phyloP scores from a whole-genome alignment of 768 basidiomycete species.

The Agrocybe pediades region DNA sequence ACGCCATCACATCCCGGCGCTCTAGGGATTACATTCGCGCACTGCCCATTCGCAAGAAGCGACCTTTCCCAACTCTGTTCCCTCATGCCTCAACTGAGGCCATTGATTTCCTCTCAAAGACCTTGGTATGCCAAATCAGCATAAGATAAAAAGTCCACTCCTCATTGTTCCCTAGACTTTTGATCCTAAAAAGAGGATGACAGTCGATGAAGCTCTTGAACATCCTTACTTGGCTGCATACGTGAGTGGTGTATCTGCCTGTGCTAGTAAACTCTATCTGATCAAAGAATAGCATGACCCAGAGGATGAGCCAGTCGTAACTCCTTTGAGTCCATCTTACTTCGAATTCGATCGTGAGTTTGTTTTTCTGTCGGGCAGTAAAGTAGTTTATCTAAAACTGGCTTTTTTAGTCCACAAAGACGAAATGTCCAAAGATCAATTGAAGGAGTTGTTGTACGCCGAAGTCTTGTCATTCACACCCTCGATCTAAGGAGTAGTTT shows the following conservation, averaged over 20 bases:
- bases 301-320: conserved; percentile 85
- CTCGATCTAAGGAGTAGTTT: conserved; percentile 50
- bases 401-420: conserved; percentile 61
- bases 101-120: conserved; percentile 72
- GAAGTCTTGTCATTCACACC: conserved; percentile 81
- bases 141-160: neutral
- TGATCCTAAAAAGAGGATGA: conserved; percentile 83
- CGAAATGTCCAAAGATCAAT: conserved; percentile 71
- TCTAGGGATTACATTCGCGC: conserved; percentile 89
- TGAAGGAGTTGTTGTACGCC: conserved; percentile 83
- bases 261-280: neutral
- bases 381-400: too few relatives aligned
- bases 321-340: conserved; percentile 79
- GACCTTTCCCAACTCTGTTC: conserved; percentile 71
- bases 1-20: conserved; percentile 82
- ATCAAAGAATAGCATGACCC: conserved; percentile 66
- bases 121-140: conserved; percentile 54
- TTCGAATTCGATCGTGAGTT: conserved; percentile 86
- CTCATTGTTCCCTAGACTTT: conserved; percentile 56
- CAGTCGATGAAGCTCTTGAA: conserved; percentile 78
- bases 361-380: too few relatives aligned
- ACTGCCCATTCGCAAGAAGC: conserved; percentile 78
- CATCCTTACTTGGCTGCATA: conserved; percentile 85
- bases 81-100: conserved; percentile 76
- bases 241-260: conserved; percentile 40